Evolutionary conservation across 148 eudicot species (phyloP).

Genomic region (Nepenthes mirabilis): DNA sequence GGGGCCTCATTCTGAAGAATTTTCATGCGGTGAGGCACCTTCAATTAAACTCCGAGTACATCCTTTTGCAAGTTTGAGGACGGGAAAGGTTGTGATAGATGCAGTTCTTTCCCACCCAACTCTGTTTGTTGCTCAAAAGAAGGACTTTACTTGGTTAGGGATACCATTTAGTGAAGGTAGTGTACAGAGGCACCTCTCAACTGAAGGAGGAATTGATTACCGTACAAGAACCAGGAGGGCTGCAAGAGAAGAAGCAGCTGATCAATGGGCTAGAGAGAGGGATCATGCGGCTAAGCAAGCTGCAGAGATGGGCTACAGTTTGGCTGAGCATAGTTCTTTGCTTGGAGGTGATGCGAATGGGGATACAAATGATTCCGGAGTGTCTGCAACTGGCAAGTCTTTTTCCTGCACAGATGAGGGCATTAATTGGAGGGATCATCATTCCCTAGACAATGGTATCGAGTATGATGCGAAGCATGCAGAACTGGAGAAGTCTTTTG

Average conservation of each 20-base stretch:
- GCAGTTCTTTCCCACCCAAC: slow-evolving; percentile 82
- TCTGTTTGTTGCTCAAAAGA: slow-evolving; percentile 76
- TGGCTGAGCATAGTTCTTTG: slow-evolving; percentile 30
- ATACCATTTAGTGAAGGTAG: slow-evolving; percentile 60
- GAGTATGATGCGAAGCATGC: slow-evolving; percentile 93
- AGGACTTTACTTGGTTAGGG: slow-evolving; percentile 89
- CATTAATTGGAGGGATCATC: slow-evolving; percentile 75
- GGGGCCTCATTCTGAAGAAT: slow-evolving; percentile 85
- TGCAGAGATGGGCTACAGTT: slow-evolving; percentile 56
- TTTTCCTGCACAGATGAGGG: slow-evolving; percentile 52
- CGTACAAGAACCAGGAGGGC: slow-evolving; percentile 80
- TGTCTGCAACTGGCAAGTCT: slow-evolving; percentile 21
- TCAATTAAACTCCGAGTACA: slow-evolving; percentile 61
- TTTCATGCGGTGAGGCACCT: slow-evolving; percentile 90
- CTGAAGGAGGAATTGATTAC: slow-evolving; percentile 89
- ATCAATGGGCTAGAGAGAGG: slow-evolving; percentile 55
- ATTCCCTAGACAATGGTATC: slow-evolving; percentile 80
- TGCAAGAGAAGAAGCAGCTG: slow-evolving; percentile 71
- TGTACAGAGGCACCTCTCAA: slow-evolving; percentile 56
- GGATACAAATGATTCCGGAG: slow-evolving; percentile 14
- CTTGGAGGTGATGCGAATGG: slow-evolving; percentile 30
- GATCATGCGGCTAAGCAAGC: slow-evolving; percentile 63
- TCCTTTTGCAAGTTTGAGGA: slow-evolving; percentile 77
- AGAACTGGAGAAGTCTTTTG: slow-evolving; percentile 91
- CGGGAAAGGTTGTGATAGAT: slow-evolving; percentile 87